These are phyloP conservation scores for Cinnamomum chago DNA, from an alignment of 164 flowering plant species.

Conservation along the genomic window DNA sequence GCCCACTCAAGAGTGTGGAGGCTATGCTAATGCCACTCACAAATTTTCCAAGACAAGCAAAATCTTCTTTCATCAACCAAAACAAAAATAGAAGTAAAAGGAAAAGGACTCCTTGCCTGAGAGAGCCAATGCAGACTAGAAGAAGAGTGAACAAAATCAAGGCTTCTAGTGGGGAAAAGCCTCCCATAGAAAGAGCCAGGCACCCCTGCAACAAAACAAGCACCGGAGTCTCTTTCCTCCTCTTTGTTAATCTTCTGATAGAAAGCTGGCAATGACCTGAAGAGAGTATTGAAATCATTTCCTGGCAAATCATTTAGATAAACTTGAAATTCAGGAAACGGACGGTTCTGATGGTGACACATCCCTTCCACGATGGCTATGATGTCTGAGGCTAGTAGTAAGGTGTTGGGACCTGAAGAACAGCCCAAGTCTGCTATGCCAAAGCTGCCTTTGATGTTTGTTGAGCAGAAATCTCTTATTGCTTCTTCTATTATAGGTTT, in stretches of 20 bases:
- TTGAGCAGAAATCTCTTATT: conserved; percentile 25
- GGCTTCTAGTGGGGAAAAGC: conserved; percentile 36
- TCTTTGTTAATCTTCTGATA: conserved; percentile 16
- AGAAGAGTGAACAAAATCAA: conserved; percentile 61
- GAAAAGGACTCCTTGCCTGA: conserved; percentile 24
- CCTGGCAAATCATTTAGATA: conserved; percentile 51
- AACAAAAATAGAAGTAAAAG: no score
- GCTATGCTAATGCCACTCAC: no score
- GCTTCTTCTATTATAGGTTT: conserved; percentile 35
- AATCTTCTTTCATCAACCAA: no score
- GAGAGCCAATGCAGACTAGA: conserved; percentile 57
- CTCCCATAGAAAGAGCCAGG: conserved; percentile 61
- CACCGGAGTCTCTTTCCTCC: conserved; percentile 16
- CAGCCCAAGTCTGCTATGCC: conserved; percentile 67
- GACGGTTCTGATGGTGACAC: conserved; percentile 6
- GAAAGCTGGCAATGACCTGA: conserved; percentile 30
- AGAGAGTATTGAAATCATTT: conserved; percentile 52
- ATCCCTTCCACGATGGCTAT: conserved; percentile 19
- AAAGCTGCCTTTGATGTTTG: conserved; percentile 14
- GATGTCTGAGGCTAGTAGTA: conserved; percentile 28
- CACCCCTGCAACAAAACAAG: conserved; percentile 41
- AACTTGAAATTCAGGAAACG: conserved; percentile 35
- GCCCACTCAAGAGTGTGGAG: no score
- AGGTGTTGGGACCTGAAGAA: conserved; percentile 68
- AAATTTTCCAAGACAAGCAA: no score